Percentiles rank a stretch among this genome's conserved stretches.
These are phyloP conservation scores for Vachellia pachyceras DNA, from an alignment of 306 rosid species.

Conservation along the genomic window DNA sequence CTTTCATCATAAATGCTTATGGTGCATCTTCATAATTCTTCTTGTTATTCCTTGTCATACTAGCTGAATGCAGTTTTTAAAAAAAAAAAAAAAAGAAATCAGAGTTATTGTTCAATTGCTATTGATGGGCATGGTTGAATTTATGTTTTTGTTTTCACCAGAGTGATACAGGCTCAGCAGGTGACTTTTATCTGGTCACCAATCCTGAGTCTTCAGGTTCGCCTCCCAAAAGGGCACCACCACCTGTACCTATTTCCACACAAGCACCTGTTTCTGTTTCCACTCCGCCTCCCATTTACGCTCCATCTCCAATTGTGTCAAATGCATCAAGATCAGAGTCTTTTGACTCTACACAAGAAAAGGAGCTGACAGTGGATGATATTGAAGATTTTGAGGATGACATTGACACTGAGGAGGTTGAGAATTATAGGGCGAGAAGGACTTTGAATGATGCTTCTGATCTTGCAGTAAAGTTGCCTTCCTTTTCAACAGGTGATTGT, in stretches of 20 bases:
- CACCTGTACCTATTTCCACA: conserved; percentile 62
- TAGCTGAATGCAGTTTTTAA: conserved; percentile 9
- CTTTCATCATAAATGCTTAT: background rate
- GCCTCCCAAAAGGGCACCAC: conserved; percentile 94
- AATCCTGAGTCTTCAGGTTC: conserved; percentile 80
- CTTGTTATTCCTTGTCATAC: conserved; percentile 28
- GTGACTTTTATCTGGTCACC: conserved; percentile 89
- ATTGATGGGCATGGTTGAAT: conserved; percentile 40
- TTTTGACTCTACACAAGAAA: conserved; percentile 72
- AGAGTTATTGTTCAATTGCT: conserved; percentile 32
- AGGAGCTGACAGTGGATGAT: conserved; percentile 89
- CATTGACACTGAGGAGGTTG: conserved; percentile 49
- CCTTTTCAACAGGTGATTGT: conserved; percentile 85
- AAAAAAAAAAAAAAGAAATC: background rate
- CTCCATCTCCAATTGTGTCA: conserved; percentile 58
- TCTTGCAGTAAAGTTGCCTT: conserved; percentile 79
- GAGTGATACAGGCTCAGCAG: conserved; percentile 79
- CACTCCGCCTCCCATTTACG: conserved; percentile 54
- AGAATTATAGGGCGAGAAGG: conserved; percentile 66
- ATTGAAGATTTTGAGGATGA: conserved; percentile 95
- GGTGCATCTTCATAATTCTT: conserved; percentile 34
- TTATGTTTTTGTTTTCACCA: conserved; percentile 58
- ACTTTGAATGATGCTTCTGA: conserved; percentile 85
- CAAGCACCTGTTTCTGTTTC: conserved; percentile 52
- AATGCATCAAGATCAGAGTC: conserved; percentile 80